Evolutionary conservation across 306 rosid species (phyloP).

Genomic region (Coriaria nepalensis): DNA sequence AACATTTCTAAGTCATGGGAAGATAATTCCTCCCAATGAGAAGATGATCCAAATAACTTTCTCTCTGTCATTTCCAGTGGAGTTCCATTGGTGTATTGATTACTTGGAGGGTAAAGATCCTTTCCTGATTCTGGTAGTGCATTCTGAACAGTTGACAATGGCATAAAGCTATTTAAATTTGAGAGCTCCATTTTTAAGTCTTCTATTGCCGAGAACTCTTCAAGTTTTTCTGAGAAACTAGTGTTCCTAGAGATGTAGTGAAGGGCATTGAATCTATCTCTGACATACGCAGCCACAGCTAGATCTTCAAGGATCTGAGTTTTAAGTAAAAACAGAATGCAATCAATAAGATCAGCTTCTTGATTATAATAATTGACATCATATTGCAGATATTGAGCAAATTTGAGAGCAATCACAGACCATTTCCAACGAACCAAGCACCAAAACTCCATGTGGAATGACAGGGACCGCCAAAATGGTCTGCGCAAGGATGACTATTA

Average conservation of each 20-base stretch:
- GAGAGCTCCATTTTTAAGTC: conserved; percentile 24
- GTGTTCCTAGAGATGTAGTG: conserved; percentile 19
- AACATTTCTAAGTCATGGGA: conserved; percentile 22
- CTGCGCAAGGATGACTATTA: conserved; percentile 26
- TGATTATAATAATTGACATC: too few relatives aligned
- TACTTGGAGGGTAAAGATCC: conserved; percentile 9
- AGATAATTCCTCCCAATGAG: conserved; percentile 28
- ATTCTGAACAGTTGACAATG: conserved; percentile 18
- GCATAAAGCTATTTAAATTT: conserved; percentile 16
- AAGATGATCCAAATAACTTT: conserved; percentile 21
- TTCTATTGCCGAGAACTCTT: conserved; percentile 22
- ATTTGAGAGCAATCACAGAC: conserved; percentile 32
- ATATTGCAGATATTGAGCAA: neutral
- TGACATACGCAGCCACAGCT: conserved; percentile 34
- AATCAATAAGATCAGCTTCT: conserved; percentile 13
- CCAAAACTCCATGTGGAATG: conserved; percentile 77
- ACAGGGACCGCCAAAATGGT: conserved; percentile 79
- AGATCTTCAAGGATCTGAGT: conserved; percentile 69
- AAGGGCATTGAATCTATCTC: conserved; percentile 36
- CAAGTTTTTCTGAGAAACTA: conserved; percentile 23
- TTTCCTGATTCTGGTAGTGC: conserved; percentile 11
- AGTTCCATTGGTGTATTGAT: conserved; percentile 11
- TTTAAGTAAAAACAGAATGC: conserved; percentile 18
- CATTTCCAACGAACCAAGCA: conserved; percentile 71
- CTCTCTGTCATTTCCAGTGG: conserved; percentile 19